phyloP scores from a whole-genome alignment of 257 asterid genomes.

The Capsicum chinense region DNA sequence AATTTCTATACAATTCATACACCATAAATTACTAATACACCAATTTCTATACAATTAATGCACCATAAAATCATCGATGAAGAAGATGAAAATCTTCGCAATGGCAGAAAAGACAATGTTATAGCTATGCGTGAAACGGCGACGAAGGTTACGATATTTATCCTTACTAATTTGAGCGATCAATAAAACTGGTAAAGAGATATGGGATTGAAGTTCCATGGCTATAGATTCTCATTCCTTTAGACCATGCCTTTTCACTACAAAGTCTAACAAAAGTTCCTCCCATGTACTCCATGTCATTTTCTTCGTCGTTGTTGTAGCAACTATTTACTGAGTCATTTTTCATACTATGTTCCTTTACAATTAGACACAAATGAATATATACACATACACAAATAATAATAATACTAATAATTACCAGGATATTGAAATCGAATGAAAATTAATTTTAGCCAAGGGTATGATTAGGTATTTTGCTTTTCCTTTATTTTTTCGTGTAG shows the following conservation, averaged over 20 bases:
- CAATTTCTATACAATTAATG: too few relatives aligned
- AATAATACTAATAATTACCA: background rate
- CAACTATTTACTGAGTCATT: background rate
- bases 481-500: background rate
- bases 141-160: constrained; percentile 41
- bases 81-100: too few relatives aligned
- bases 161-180: constrained; percentile 44
- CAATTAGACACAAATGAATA: background rate
- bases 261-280: constrained; percentile 48
- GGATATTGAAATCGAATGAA: background rate
- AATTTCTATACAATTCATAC: too few relatives aligned
- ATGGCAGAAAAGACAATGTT: background rate
- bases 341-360: constrained; percentile 26
- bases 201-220: constrained; percentile 47
- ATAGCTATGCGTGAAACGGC: constrained; percentile 37
- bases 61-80: too few relatives aligned
- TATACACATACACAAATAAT: background rate
- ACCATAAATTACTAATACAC: too few relatives aligned
- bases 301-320: background rate
- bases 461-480: constrained; percentile 16
- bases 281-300: constrained; percentile 54
- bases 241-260: constrained; percentile 52
- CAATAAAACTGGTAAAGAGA: constrained; percentile 23
- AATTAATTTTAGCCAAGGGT: background rate
- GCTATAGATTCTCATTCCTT: constrained; percentile 53